Percentiles rank a stretch among this genome's conserved stretches.
phyloP scores from a whole-genome alignment of 2,329 filamentous ascomycete species.

The Cladosporium sp. region DNA sequence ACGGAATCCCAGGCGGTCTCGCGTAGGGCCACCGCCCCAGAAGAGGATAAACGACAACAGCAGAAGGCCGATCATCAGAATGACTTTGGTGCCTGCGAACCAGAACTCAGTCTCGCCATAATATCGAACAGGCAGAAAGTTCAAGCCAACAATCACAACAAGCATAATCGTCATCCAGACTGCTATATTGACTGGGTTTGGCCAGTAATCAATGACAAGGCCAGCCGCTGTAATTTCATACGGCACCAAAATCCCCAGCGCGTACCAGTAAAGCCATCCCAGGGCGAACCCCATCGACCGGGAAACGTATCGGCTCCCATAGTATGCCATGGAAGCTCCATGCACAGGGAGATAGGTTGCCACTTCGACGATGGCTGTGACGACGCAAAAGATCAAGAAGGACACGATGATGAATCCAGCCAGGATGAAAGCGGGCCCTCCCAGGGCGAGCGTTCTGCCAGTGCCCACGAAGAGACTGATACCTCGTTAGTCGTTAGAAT shows the following conservation, averaged over 20 bases:
- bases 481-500: background rate
- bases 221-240: slow-evolving; percentile 34
- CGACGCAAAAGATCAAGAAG: slow-evolving; percentile 37
- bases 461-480: slow-evolving; percentile 33
- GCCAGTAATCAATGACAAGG: slow-evolving; percentile 33
- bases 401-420: slow-evolving; percentile 36
- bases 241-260: slow-evolving; percentile 34
- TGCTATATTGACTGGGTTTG: slow-evolving; percentile 33
- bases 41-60: slow-evolving; percentile 38
- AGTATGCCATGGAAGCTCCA: slow-evolving; percentile 44
- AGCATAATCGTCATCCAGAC: slow-evolving; percentile 35
- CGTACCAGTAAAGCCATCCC: slow-evolving; percentile 39
- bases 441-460: slow-evolving; percentile 32
- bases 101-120: slow-evolving; percentile 45
- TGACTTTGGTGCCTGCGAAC: slow-evolving; percentile 40
- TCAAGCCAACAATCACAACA: slow-evolving; percentile 38
- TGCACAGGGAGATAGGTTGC: slow-evolving; percentile 54
- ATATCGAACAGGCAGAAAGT: slow-evolving; percentile 43
- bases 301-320: slow-evolving; percentile 40
- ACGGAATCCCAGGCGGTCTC: slow-evolving; percentile 38
- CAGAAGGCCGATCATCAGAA: slow-evolving; percentile 40
- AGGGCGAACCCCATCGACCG: slow-evolving; percentile 41
- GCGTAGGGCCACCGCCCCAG: slow-evolving; percentile 37
- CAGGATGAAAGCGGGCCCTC: slow-evolving; percentile 38
- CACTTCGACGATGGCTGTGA: slow-evolving; percentile 50